Evolutionary conservation across 2,329 filamentous ascomycete species (phyloP), one percentile per base, ranked within the genome.

Genomic region (Penicillium brasilianum): DNA sequence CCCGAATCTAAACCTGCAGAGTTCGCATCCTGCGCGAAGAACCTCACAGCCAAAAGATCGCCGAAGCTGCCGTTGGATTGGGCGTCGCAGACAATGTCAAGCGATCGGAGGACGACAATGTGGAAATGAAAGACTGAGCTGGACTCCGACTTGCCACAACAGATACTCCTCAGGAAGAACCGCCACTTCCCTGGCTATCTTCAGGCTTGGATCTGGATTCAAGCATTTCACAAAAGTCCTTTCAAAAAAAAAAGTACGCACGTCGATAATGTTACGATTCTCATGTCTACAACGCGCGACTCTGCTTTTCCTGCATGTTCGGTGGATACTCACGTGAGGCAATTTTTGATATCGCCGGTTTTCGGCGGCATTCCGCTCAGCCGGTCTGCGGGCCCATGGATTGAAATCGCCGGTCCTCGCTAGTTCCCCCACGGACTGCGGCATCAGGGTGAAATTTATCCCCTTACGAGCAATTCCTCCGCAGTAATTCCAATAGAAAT

Each of bases 31-130:
- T 99, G 62, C 87, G 87, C 65, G 92, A 96, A 72, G 91, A 92
- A 70, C 91, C 92, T 10, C 95, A 96, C 77, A 89, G 89, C 5
- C 92, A 96, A 72, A 90, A 91, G 72, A 87, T 93, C 69, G 92
- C 93, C 34, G 92, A 96, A 73, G 92, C 91, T 16, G 92, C 90
- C 0, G 82, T 89, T 37, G 92, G 92, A 41, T 79, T 93, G 58
- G 82, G 84, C 57, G 41, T 60, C 3, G 88, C 87, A 34, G 89
- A 93, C 74, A 93, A 93, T 75, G 86, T 86, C 65, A 69, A 75
- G 62, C 75, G 77, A 64, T 62, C 78, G 59, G 72, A 68, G 69
- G 74, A 69, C 13, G 68, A 72, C 13, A 62, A 66, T 58, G 72
- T 79, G 63, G 80, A 82, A 66, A 76, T 83, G 67, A 78, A 83